Evolutionary conservation across 805 yeast genomes (phyloP), one percentile per base, ranked within the genome.

Genomic region (Teunomyces gatunensis): DNA sequence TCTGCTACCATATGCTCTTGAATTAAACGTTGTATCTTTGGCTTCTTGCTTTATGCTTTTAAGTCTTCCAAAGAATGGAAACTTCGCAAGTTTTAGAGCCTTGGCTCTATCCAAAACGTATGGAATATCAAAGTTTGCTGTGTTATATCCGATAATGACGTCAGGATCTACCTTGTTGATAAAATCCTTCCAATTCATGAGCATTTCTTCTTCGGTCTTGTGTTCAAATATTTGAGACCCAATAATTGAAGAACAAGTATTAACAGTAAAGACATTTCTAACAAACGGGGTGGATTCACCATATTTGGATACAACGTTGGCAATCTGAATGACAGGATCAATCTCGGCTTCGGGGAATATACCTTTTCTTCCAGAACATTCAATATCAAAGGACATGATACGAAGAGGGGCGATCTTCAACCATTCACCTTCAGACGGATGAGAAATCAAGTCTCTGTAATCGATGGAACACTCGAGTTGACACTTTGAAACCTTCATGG

Each of bases 301-400:
- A 44, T 85, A 84, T 44, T 81, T 74, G 58, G 89, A 85, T 2
- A 92, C 96, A 25, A 94, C 97, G 60, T 89, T 92, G 5, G 99
- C 99, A 53, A 94, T 95, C 68, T 95, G 99, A 61, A 94, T 94
- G 7, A 94, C 96, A 0, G 97, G 87, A 70, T 94, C 99, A 41
- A 81, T 78, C 51, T 87, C 87, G 1, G 99, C 85, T 61, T 94
- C 99, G 1, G 99, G 99, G 65, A 94, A 94, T 10, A 94, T 79
- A 46, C 99, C 99, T 54, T 89, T 87, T 67, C 99, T 81, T 39
- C 99, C 99, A 3, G 99, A 94, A 78, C 99, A 94, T 68, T 94
- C 99, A 51, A 94, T 94, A 75, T 94, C 99, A 65, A 94, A 92
- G 9, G 97, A 90, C 55, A 94, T 73, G 42, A 94, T 84, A 59